Evolutionary conservation across 148 eudicot genomes (phyloP).

Genomic region (Fagopyrum homotropicum): DNA sequence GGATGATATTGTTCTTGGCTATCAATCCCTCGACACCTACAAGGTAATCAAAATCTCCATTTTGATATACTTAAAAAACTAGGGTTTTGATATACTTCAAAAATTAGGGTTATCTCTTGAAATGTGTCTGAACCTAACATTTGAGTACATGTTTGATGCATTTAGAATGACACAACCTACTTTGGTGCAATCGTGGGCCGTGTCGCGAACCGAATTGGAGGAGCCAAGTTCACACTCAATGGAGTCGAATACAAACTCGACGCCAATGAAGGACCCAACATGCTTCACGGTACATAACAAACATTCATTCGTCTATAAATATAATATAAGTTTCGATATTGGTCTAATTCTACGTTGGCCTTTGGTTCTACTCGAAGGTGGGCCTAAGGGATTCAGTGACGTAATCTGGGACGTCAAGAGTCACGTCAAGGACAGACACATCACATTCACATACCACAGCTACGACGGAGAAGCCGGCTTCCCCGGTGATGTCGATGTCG

Average conservation of each 20-base stretch:
- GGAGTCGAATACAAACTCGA: slow-evolving; percentile 32
- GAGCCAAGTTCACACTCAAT: slow-evolving; percentile 40
- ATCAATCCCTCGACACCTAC: slow-evolving; percentile 5
- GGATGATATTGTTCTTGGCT: slow-evolving; percentile 12
- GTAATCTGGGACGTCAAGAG: slow-evolving; percentile 23
- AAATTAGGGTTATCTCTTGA: no score
- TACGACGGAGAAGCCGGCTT: slow-evolving; percentile 45
- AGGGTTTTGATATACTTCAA: no score
- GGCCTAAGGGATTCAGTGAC: slow-evolving; percentile 43
- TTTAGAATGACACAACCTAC: slow-evolving; percentile 44
- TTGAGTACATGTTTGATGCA: neutral
- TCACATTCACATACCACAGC: slow-evolving; percentile 29
- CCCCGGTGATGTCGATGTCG: slow-evolving; percentile 47
- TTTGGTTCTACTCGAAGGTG: slow-evolving; percentile 29
- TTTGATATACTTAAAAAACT: no score
- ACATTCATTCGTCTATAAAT: neutral
- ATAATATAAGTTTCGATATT: neutral
- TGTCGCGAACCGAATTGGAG: slow-evolving; percentile 54
- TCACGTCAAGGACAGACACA: slow-evolving; percentile 15
- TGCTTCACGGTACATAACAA: slow-evolving; percentile 38
- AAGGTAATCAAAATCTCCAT: neutral
- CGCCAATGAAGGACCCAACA: slow-evolving; percentile 49
- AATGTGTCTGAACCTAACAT: no score
- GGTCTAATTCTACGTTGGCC: neutral
- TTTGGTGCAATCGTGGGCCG: slow-evolving; percentile 63